Conservation (phyloP, 768 basidiomycete genomes). For the Tricholoma matsutake region DNA sequence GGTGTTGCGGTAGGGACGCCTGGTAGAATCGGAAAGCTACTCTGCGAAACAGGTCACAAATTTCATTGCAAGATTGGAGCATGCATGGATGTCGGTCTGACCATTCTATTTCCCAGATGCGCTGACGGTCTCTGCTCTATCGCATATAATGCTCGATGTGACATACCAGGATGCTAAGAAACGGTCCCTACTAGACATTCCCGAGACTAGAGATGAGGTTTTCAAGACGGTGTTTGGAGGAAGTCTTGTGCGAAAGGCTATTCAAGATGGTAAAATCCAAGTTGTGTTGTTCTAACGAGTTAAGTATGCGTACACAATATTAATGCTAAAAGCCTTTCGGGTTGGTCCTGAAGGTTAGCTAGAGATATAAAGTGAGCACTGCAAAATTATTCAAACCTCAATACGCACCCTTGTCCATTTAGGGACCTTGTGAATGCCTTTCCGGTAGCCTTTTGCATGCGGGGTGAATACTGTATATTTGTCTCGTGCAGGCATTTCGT, state of each 20-base stretch:
- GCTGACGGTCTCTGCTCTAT: slow-evolving; percentile 66
- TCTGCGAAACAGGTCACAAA: slow-evolving; percentile 61
- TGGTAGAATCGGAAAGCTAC: slow-evolving; percentile 82
- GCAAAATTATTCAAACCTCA: background rate
- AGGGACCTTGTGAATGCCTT: slow-evolving; percentile 96
- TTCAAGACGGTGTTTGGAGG: slow-evolving; percentile 71
- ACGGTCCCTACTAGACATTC: slow-evolving; percentile 73
- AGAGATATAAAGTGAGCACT: slow-evolving; percentile 5
- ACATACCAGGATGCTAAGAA: slow-evolving; percentile 75
- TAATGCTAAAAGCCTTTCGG: slow-evolving; percentile 80
- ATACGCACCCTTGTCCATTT: slow-evolving; percentile 87
- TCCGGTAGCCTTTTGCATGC: slow-evolving; percentile 73
- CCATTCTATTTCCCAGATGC: slow-evolving; percentile 48
- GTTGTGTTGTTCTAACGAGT: slow-evolving; percentile 68
- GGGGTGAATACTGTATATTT: slow-evolving; percentile 92
- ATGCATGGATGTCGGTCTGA: background rate
- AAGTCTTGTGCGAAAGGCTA: slow-evolving; percentile 55
- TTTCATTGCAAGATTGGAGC: background rate
- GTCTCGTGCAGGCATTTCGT: slow-evolving; percentile 89
- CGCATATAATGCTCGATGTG: slow-evolving; percentile 81
- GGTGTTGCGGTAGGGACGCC: slow-evolving; percentile 92
- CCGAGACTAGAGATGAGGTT: slow-evolving; percentile 79
- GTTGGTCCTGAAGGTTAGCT: slow-evolving; percentile 86
- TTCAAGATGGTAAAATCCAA: slow-evolving; percentile 71
- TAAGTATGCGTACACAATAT: slow-evolving; percentile 9